phyloP scores from a whole-genome alignment of 331 rosid genomes.

The Quercus phellos region DNA sequence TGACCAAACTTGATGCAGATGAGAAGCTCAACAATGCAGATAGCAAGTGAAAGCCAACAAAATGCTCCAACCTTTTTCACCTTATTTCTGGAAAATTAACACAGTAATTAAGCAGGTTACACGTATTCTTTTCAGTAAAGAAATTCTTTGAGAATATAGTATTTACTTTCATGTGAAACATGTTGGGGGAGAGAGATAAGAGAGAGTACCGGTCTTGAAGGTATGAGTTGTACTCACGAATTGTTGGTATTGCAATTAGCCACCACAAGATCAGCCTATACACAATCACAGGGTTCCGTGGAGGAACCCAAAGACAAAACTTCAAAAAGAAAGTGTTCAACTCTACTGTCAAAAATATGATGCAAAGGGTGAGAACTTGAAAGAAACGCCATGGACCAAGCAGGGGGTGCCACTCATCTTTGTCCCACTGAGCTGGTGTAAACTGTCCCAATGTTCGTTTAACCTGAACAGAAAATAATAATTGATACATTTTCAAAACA shows the following conservation, averaged over 20 bases:
- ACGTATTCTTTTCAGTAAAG: neutral
- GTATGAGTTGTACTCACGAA: slow-evolving; percentile 92
- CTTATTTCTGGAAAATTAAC: slow-evolving; percentile 53
- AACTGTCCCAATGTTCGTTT: slow-evolving; percentile 88
- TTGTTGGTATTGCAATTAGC: slow-evolving; percentile 94
- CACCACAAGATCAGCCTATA: slow-evolving; percentile 96
- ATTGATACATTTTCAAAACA: slow-evolving; percentile 10
- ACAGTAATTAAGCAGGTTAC: neutral
- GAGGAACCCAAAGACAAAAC: slow-evolving; percentile 95
- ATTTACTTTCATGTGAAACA: no score
- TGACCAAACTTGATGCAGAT: slow-evolving; percentile 95
- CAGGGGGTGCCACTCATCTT: slow-evolving; percentile 97
- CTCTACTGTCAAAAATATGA: slow-evolving; percentile 84
- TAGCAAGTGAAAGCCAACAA: slow-evolving; percentile 98
- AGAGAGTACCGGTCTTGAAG: slow-evolving; percentile 84
- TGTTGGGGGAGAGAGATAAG: slow-evolving; percentile 10
- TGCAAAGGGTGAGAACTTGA: slow-evolving; percentile 90
- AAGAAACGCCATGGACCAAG: slow-evolving; percentile 96
- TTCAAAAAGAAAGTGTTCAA: slow-evolving; percentile 96
- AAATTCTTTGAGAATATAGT: neutral
- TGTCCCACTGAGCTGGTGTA: slow-evolving; percentile 98
- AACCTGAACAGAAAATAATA: slow-evolving; percentile 42
- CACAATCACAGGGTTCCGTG: slow-evolving; percentile 81
- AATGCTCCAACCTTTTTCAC: slow-evolving; percentile 95
- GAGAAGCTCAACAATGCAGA: slow-evolving; percentile 92